Evolutionary conservation across 805 yeast genomes (phyloP), one percentile per base, ranked within the genome.

Genomic region (Starmerella riodocensis): DNA sequence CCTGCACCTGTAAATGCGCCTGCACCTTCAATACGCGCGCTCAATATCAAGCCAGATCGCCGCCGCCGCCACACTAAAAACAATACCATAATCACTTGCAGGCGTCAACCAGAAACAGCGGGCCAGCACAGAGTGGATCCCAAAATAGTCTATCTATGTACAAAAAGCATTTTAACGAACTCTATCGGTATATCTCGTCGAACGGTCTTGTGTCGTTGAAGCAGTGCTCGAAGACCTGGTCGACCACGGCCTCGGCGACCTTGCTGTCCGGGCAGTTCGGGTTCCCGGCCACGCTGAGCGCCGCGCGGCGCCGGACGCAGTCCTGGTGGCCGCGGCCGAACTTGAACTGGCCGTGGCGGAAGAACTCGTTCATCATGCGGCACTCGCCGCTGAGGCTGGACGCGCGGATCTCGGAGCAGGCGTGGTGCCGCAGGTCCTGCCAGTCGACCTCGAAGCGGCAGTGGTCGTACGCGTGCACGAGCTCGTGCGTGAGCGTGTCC

Each of bases 381-480:
- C 98, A 91, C 56, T 91, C 98, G 6, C 98, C 98, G 55, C 93
- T 79, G 18, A 91, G 66, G 49, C 84, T 77, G 9, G 93, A 78
- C 0, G 98, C 98, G 43, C 98, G 68, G 37, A 91, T 83, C 46
- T 91, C 98, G 1, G 96, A 78, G 58, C 98, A 91, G 1, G 98
- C 98, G 56, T 88, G 97, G 55, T 91, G 98, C 53, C 74, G 73
- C 54, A 91, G 63, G 58, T 88, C 74, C 40, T 69, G 54, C 79
- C 94, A 80, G 58, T 91, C 83, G 2, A 91, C 85, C 39, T 83
- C 66, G 65, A 91, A 91, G 58, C 84, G 78, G 48, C 82, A 65
- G 54, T 85, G 77, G 60, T 91, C 98, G 59, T 83, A 91, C 46
- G 85, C 91, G 59, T 91, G 98, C 25, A 91, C 75, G 57, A 91